These are phyloP conservation scores for Thelonectria discophora DNA, from an alignment of 2,329 filamentous ascomycete genomes.

Conservation along the genomic window DNA sequence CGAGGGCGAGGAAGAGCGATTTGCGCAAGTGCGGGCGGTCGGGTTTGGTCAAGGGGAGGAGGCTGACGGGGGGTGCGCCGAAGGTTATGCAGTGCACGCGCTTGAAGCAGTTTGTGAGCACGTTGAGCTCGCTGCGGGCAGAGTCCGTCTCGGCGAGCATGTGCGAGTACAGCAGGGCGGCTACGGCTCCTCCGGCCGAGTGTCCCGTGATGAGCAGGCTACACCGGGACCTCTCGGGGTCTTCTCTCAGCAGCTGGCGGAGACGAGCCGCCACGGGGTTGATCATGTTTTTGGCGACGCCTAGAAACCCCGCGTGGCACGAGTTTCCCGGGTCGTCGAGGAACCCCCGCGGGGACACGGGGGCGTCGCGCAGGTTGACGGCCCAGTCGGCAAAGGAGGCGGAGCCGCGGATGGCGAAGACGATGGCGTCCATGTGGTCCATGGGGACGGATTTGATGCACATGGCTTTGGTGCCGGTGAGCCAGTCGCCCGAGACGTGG, in stretches of 20 bases:
- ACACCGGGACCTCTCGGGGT: slow-evolving; percentile 71
- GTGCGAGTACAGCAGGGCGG: slow-evolving; percentile 80
- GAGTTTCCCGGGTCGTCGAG: slow-evolving; percentile 80
- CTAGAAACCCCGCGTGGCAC: slow-evolving; percentile 83
- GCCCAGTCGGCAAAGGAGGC: slow-evolving; percentile 87
- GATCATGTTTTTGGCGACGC: slow-evolving; percentile 79
- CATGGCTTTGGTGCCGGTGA: slow-evolving; percentile 83
- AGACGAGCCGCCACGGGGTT: slow-evolving; percentile 75
- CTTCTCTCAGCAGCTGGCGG: slow-evolving; percentile 74
- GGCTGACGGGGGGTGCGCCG: slow-evolving; percentile 80
- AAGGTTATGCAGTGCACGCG: slow-evolving; percentile 87
- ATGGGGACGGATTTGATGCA: slow-evolving; percentile 82
- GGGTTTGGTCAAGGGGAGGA: slow-evolving; percentile 73
- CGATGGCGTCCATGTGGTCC: slow-evolving; percentile 79
- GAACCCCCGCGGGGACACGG: slow-evolving; percentile 72
- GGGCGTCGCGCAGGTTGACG: slow-evolving; percentile 78
- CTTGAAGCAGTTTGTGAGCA: slow-evolving; percentile 75
- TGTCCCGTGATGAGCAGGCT: slow-evolving; percentile 87
- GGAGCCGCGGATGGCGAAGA: slow-evolving; percentile 85
- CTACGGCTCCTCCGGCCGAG: slow-evolving; percentile 85
- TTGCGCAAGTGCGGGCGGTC: slow-evolving; percentile 60
- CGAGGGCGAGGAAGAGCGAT: slow-evolving; percentile 79
- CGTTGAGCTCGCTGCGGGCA: slow-evolving; percentile 73
- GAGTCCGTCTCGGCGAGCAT: slow-evolving; percentile 70
- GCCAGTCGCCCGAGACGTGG: slow-evolving; percentile 76